A percentile compares a stretch with the other conserved stretches of the same genome.
Evolutionary conservation across 768 basidiomycete genomes (phyloP).

Genomic region (Xerocomellus amylosporus): DNA sequence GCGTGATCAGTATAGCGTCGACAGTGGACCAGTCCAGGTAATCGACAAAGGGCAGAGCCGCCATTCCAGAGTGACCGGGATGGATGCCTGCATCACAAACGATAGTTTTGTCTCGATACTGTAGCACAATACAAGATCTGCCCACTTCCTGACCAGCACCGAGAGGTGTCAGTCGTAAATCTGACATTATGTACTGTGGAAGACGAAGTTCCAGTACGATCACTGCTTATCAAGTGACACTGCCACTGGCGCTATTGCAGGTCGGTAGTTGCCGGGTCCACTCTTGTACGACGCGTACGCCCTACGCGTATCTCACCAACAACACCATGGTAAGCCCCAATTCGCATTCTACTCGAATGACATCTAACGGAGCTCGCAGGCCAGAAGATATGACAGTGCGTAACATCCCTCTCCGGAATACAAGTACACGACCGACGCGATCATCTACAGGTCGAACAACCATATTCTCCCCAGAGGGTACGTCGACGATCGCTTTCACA

Average conservation of each 20-base stretch:
- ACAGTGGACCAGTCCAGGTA: constrained; percentile 97
- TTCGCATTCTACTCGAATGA: not conserved
- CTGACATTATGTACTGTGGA: constrained; percentile 42
- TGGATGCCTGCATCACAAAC: constrained; percentile 96
- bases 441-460: constrained; percentile 78
- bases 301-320: constrained; percentile 16
- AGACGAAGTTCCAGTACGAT: too few relatives aligned
- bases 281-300: constrained; percentile 22
- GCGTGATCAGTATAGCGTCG: constrained; percentile 90
- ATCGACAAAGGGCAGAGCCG: constrained; percentile 91
- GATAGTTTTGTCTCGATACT: constrained; percentile 85
- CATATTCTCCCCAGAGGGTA: constrained; percentile 98
- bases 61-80: constrained; percentile 90
- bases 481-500: constrained; percentile 17
- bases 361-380: constrained; percentile 35
- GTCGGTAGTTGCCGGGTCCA: constrained; percentile 20
- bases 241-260: too few relatives aligned
- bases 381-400: constrained; percentile 94
- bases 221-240: too few relatives aligned
- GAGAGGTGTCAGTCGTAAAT: constrained; percentile 77
- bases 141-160: constrained; percentile 98
- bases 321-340: constrained; percentile 46
- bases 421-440: constrained; percentile 18
- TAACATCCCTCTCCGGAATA: constrained; percentile 15
- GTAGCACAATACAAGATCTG: constrained; percentile 90